Conservation (phyloP, 495 filamentous ascomycete species). For the Paragyromitra xinjiangensis region DNA sequence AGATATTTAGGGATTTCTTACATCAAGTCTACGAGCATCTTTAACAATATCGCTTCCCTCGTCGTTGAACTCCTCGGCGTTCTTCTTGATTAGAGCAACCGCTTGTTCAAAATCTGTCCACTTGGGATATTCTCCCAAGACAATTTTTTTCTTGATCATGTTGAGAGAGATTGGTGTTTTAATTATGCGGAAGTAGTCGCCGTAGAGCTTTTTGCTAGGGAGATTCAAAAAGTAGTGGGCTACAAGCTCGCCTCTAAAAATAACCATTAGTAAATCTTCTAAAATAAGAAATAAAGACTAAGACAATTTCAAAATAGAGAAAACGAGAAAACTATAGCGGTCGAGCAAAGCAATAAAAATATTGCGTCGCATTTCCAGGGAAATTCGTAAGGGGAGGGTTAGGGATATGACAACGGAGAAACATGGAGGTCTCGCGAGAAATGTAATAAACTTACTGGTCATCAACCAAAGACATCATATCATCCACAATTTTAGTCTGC, state of each 20-base stretch:
- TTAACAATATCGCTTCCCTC: constrained; percentile 80
- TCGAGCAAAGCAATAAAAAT: not conserved
- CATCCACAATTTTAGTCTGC: constrained; percentile 50
- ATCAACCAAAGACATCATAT: constrained; percentile 55
- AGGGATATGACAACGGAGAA: constrained; percentile 25
- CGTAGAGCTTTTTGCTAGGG: constrained; percentile 68
- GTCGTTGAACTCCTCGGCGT: constrained; percentile 88
- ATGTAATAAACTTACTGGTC: constrained; percentile 46
- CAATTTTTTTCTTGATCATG: constrained; percentile 75
- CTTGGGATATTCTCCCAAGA: constrained; percentile 68
- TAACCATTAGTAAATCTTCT: constrained; percentile 40
- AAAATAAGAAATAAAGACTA: constrained; percentile 15
- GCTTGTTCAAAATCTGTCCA: constrained; percentile 85
- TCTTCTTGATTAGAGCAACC: constrained; percentile 79
- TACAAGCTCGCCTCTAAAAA: constrained; percentile 70
- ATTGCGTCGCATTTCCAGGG: not conserved
- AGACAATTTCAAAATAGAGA: not conserved
- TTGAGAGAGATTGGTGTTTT: constrained; percentile 78
- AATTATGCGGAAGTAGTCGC: constrained; percentile 78
- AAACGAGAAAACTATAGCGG: not conserved
- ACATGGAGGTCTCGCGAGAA: not conserved
- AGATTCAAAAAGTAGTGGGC: constrained; percentile 76
- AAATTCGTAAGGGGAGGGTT: constrained; percentile 6
- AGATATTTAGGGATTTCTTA: constrained; percentile 58
- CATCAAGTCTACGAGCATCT: constrained; percentile 78